Conservation (phyloP, 2,329 filamentous ascomycete genomes). For the Cordyceps javanica region DNA sequence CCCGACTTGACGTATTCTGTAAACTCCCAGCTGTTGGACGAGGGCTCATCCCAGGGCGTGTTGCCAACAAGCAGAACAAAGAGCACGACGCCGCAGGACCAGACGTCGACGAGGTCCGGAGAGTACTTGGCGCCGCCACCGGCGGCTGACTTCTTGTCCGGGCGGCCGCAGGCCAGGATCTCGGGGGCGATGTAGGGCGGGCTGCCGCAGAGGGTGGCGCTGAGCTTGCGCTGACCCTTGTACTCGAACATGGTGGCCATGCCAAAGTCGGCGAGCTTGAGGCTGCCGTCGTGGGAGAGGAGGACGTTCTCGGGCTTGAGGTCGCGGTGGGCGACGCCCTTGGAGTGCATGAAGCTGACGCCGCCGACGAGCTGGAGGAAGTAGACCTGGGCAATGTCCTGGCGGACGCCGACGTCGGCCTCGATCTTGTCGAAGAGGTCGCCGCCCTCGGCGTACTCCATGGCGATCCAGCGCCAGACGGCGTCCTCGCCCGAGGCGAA, state of each 20-base stretch:
- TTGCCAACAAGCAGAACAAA: constrained; percentile 95
- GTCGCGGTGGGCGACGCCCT: constrained; percentile 88
- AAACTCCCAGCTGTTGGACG: constrained; percentile 80
- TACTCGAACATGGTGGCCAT: constrained; percentile 91
- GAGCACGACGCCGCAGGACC: constrained; percentile 96
- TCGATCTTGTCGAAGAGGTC: constrained; percentile 99
- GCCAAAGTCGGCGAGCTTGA: constrained; percentile 96
- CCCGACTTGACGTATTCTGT: constrained; percentile 76
- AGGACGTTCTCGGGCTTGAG: constrained; percentile 95
- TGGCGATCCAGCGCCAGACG: constrained; percentile 93
- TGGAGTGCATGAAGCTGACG: constrained; percentile 91
- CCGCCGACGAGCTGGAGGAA: constrained; percentile 88
- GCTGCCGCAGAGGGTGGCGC: constrained; percentile 86
- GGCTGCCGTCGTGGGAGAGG: constrained; percentile 71
- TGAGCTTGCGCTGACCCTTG: constrained; percentile 74
- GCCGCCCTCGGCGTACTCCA: constrained; percentile 93
- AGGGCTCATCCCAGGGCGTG: constrained; percentile 95
- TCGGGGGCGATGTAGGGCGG: constrained; percentile 97
- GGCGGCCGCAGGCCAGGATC: constrained; percentile 55
- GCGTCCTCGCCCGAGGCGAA: constrained; percentile 80
- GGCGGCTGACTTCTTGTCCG: constrained; percentile 41
- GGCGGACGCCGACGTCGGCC: constrained; percentile 87
- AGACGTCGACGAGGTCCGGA: constrained; percentile 82
- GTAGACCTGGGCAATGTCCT: constrained; percentile 94
- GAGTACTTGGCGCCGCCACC: constrained; percentile 54